A percentile compares a stretch with the other conserved stretches of the same genome.
These are phyloP conservation scores for Solanum appendiculatum DNA, from an alignment of 257 asterid genomes.

Conservation along the genomic window DNA sequence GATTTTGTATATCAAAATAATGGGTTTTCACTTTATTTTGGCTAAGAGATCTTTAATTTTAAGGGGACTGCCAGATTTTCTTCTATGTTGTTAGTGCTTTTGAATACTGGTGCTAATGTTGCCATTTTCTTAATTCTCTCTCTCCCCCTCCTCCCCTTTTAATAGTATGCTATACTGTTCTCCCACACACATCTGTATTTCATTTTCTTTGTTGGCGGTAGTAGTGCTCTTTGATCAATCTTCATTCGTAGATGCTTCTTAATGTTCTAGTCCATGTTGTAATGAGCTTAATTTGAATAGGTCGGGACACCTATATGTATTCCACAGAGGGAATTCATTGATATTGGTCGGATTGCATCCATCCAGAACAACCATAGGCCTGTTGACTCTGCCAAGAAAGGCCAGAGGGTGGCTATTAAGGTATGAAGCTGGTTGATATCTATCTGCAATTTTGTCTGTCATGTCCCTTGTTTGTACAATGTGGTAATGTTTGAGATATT, in stretches of 20 bases:
- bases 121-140: neutral
- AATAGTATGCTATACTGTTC: neutral
- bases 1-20: neutral
- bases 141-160: neutral
- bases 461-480: neutral
- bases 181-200: neutral
- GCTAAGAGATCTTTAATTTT: neutral
- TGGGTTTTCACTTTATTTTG: neutral
- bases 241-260: constrained; percentile 4
- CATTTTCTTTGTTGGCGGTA: neutral
- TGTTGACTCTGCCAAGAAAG: constrained; percentile 86
- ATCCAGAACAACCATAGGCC: constrained; percentile 81
- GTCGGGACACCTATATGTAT: constrained; percentile 33
- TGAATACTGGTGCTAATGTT: neutral
- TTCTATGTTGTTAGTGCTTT: neutral
- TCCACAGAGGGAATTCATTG: constrained; percentile 45
- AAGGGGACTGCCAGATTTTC: neutral
- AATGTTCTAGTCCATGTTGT: constrained; percentile 12
- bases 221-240: neutral
- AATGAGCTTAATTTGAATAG: constrained; percentile 32
- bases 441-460: neutral
- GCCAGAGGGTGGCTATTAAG: constrained; percentile 88
- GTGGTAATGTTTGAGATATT: neutral
- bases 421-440: constrained; percentile 25
- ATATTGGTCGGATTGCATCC: constrained; percentile 84